Conservation (phyloP, 352 stramenopile genomes). For the Phytophthora pinifolia region DNA sequence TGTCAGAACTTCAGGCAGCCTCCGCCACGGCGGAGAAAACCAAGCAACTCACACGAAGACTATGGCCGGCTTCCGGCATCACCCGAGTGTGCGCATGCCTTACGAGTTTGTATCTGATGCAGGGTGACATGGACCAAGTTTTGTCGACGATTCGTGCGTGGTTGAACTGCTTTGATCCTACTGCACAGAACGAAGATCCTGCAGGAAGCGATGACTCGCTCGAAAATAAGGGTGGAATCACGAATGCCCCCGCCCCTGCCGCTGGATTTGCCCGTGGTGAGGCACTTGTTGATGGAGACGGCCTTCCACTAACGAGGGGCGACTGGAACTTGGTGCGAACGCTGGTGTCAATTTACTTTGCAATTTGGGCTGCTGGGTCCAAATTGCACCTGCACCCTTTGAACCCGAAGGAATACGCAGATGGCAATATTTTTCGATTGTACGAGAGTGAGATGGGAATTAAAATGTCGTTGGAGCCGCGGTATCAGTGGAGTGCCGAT, state of each 20-base stretch:
- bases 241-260: slow-evolving; percentile 10
- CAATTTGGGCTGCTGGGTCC: slow-evolving; percentile 53
- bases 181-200: slow-evolving; percentile 46
- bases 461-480: slow-evolving; percentile 40
- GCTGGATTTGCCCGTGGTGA: slow-evolving; percentile 65
- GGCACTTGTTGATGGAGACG: slow-evolving; percentile 74
- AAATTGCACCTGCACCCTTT: slow-evolving; percentile 56
- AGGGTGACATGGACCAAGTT: slow-evolving; percentile 64
- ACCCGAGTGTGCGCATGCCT: slow-evolving; percentile 80
- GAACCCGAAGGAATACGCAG: slow-evolving; percentile 17
- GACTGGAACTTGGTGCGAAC: slow-evolving; percentile 85
- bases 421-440: slow-evolving; percentile 28
- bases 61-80: slow-evolving; percentile 82
- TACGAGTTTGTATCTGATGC: slow-evolving; percentile 70
- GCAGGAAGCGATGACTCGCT: slow-evolving; percentile 29
- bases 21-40: slow-evolving; percentile 68
- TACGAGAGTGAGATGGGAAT: slow-evolving; percentile 77
- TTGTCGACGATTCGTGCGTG: slow-evolving; percentile 55
- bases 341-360: slow-evolving; percentile 81
- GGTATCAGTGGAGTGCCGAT: slow-evolving; percentile 27
- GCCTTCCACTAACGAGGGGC: slow-evolving; percentile 71
- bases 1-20: slow-evolving; percentile 62
- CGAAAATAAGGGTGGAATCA: slow-evolving; percentile 30
- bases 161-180: slow-evolving; percentile 81
- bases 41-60: slow-evolving; percentile 46